A percentile compares a stretch with the other conserved stretches of the same genome.
Conservation (phyloP, 495 filamentous ascomycete genomes). For the Pseudoneurospora amorphoporcata region DNA sequence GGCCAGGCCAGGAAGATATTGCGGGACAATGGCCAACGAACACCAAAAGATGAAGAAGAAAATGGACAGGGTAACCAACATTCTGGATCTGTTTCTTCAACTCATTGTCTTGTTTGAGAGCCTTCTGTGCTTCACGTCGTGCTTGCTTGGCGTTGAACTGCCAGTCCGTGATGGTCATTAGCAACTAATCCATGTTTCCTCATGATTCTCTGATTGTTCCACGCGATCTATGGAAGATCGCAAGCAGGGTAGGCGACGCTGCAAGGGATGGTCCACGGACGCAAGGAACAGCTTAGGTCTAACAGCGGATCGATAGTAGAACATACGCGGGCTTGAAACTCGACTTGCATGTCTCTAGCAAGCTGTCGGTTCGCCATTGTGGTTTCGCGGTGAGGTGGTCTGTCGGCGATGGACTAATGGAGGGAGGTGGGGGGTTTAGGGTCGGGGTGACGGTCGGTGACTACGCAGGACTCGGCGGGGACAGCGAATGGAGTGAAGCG, state of each 20-base stretch:
- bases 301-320: neutral
- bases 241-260: neutral
- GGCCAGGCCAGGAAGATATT: neutral
- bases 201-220: neutral
- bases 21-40: neutral
- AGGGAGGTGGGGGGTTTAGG: constrained; percentile 2
- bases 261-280: neutral
- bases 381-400: constrained; percentile 1
- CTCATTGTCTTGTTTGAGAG: constrained; percentile 68
- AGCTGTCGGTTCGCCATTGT: constrained; percentile 43
- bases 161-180: neutral
- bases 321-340: constrained; percentile 41
- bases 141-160: constrained; percentile 81
- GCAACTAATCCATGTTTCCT: neutral
- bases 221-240: neutral
- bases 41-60: neutral
- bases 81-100: constrained; percentile 80
- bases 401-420: neutral
- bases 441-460: constrained; percentile 3
- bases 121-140: constrained; percentile 69
- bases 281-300: neutral
- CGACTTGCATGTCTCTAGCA: constrained; percentile 40
- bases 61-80: constrained; percentile 26
- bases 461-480: neutral
- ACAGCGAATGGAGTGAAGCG: neutral